These are phyloP conservation scores for Volvox reticuliferus DNA, from an alignment of 139 green algal species.

Conservation along the genomic window DNA sequence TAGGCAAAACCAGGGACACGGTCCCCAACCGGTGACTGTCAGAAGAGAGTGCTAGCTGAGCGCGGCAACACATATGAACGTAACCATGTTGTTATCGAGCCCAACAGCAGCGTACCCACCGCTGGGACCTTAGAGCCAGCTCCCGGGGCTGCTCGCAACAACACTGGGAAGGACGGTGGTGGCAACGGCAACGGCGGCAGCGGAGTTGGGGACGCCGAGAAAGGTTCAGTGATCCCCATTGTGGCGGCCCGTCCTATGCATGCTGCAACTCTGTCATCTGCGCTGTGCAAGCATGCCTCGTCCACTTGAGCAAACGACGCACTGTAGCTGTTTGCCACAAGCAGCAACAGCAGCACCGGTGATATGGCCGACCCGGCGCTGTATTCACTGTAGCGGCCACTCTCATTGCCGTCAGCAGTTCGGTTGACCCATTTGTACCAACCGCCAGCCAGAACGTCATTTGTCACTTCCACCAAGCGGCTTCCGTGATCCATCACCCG, in stretches of 20 bases:
- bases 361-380: neutral
- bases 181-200: neutral
- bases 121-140: neutral
- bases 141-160: too few species aligned
- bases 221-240: neutral
- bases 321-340: conserved; percentile 9
- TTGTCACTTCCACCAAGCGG: neutral
- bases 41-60: too few species aligned
- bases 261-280: neutral
- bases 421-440: neutral
- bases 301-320: neutral
- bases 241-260: neutral
- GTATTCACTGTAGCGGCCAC: neutral
- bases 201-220: neutral
- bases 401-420: neutral
- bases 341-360: neutral
- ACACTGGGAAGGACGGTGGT: neutral
- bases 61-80: too few species aligned
- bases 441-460: neutral
- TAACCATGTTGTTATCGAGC: too few species aligned
- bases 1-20: too few species aligned
- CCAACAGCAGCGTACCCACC: too few species aligned
- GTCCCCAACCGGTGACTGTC: too few species aligned
- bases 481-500: neutral
- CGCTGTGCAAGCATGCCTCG: neutral